Evolutionary conservation across 257 asterid species (phyloP).

Genomic region (Ballota nigra): DNA sequence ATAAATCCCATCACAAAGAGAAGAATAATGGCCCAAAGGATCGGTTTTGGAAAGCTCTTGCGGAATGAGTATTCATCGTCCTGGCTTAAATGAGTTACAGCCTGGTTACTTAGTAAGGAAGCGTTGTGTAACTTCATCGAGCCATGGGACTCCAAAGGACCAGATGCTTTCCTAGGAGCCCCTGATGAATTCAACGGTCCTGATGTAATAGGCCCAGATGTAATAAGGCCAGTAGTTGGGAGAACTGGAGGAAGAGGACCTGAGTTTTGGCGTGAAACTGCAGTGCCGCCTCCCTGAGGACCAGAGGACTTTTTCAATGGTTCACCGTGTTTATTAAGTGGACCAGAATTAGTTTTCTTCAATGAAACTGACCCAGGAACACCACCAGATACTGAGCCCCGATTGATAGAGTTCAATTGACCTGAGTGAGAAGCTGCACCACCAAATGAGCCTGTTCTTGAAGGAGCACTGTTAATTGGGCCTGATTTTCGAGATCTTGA

Average conservation of each 20-base stretch:
- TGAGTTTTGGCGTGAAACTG: conserved; percentile 60
- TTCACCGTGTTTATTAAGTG: conserved; percentile 67
- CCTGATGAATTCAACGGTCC: conserved; percentile 64
- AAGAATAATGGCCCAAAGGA: conserved; percentile 62
- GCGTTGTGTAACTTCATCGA: conserved; percentile 48
- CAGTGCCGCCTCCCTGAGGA: conserved; percentile 55
- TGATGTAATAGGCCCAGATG: conserved; percentile 73
- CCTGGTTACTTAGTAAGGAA: conserved; percentile 50
- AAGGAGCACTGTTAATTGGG: conserved; percentile 56
- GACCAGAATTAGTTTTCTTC: conserved; percentile 68
- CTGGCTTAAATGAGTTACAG: conserved; percentile 56
- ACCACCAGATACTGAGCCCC: conserved; percentile 43
- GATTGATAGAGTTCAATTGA: conserved; percentile 46
- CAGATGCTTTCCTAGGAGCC: conserved; percentile 63
- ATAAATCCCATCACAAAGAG: conserved; percentile 70
- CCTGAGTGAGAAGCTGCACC: conserved; percentile 58
- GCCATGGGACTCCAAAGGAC: conserved; percentile 56
- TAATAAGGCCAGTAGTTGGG: conserved; percentile 64
- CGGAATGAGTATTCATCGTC: conserved; percentile 59
- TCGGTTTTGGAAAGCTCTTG: conserved; percentile 59
- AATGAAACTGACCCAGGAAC: conserved; percentile 49
- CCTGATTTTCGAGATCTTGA: conserved; percentile 69
- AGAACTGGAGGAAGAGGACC: conserved; percentile 65
- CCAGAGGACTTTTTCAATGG: conserved; percentile 68
- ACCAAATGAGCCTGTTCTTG: conserved; percentile 61